Evolutionary conservation across 805 yeast genomes (phyloP).

Genomic region (Candida berthetii): DNA sequence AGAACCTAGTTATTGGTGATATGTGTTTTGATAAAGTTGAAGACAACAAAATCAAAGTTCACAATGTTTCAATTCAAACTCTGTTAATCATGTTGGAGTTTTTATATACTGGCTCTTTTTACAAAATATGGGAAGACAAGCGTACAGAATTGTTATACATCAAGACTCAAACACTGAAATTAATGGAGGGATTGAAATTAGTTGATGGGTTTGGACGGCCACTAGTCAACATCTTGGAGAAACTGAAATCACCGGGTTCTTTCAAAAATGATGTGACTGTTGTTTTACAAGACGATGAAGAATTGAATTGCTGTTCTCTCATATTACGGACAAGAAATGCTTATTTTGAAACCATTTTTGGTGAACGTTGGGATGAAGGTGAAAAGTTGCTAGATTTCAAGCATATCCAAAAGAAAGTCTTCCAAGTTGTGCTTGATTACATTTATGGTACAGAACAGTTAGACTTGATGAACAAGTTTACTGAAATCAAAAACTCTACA

Average conservation of each 20-base stretch:
- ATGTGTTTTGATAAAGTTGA: conserved; percentile 6
- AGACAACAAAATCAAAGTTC: conserved; percentile 17
- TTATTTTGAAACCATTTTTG: conserved; percentile 55
- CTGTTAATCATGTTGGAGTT: conserved; percentile 38
- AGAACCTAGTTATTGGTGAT: conserved; percentile 10
- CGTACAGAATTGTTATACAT: conserved; percentile 10
- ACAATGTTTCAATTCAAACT: conserved; percentile 12
- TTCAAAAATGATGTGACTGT: conserved; percentile 35
- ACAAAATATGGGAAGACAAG: conserved; percentile 41
- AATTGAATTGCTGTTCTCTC: conserved; percentile 37
- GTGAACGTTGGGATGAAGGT: conserved; percentile 42
- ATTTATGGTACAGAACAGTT: conserved; percentile 49
- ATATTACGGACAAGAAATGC: conserved; percentile 53
- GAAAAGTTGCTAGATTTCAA: conserved; percentile 31
- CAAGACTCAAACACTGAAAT: conserved; percentile 4
- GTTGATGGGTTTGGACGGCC: conserved; percentile 11
- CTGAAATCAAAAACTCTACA: conserved; percentile 20
- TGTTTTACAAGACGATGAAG: conserved; percentile 38
- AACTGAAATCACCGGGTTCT: conserved; percentile 4
- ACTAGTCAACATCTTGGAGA: background rate
- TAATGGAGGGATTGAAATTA: conserved; percentile 8
- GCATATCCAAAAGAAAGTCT: conserved; percentile 34
- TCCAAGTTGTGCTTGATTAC: conserved; percentile 44
- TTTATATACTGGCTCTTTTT: conserved; percentile 40
- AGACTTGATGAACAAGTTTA: conserved; percentile 26